Evolutionary conservation across 2,329 filamentous ascomycete species (phyloP).

Genomic region (Fusarium sambucinum): DNA sequence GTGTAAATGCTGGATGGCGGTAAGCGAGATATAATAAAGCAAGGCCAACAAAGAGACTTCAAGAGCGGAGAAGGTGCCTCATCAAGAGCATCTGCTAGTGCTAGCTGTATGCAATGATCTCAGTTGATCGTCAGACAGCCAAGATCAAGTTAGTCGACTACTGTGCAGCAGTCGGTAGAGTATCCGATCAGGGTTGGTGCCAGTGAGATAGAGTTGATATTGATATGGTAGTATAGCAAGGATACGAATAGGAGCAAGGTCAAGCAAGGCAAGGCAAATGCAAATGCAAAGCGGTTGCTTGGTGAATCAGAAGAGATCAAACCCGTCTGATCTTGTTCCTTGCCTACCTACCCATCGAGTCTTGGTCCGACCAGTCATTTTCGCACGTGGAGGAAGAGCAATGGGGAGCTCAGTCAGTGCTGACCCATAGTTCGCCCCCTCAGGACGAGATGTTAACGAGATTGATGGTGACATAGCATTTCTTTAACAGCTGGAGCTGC

Average conservation of each 20-base stretch:
- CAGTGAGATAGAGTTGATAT: slow-evolving; percentile 1
- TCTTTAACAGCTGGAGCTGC: not conserved
- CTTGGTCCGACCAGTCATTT: slow-evolving; percentile 18
- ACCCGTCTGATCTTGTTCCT: slow-evolving; percentile 1
- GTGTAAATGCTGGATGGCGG: slow-evolving; percentile 2
- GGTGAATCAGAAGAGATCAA: slow-evolving; percentile 15
- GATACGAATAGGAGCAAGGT: slow-evolving; percentile 10
- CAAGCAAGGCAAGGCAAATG: not conserved
- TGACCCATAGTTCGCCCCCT: not conserved
- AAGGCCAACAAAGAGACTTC: slow-evolving; percentile 16
- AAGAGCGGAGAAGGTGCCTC: slow-evolving; percentile 16
- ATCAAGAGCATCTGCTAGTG: slow-evolving; percentile 11
- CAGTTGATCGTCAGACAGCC: slow-evolving; percentile 21
- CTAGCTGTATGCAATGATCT: slow-evolving; percentile 2
- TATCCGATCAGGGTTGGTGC: not conserved
- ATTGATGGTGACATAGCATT: not conserved
- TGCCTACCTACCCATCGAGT: not conserved
- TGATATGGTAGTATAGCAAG: slow-evolving; percentile 14
- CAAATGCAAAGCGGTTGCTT: slow-evolving; percentile 6
- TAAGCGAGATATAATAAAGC: slow-evolving; percentile 3
- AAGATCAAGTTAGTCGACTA: not conserved
- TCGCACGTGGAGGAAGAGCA: slow-evolving; percentile 32
- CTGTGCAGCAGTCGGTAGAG: not conserved
- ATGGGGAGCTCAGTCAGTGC: not conserved
- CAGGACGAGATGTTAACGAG: not conserved